Base-by-base conservation (phyloP, 75 land plant genomes). In the Pinus albicaulis region DNA sequence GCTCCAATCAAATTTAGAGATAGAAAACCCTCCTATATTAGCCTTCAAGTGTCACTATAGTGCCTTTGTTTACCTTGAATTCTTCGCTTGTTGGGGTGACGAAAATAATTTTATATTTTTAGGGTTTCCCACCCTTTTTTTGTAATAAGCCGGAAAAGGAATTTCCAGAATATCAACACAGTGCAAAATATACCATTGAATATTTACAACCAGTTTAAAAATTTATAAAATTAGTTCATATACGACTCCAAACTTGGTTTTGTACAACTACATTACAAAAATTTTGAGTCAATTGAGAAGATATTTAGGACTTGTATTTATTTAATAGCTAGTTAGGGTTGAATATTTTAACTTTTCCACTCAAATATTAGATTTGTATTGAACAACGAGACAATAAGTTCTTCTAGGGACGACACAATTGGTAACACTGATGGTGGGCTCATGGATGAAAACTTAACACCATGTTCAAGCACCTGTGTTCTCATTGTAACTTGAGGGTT, bases 81-180 rank as follows among this genome's bases (percentile, higher is more conserved):
- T 82, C 87, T 69, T 85, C 85, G 14, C 87, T 85, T 53, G 71
- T 70, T 70, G 85, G 85, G 3, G 87, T 70, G 34, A 85, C 36
- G 23, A 77, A 85, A 8, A 73, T 56, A 71, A 85, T 78, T 70
- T 85, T 81, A 71, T 60, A 66, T 56, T 75, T 60, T 59, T 66
- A 74, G 17, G 86, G 85, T 59, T 78, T 83, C 24, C 86, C 86
- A 19, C 70, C 76, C 69, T 74, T 74, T 81, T 28, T 56, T 66
- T 55, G 74, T 77, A 75, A 75, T 24, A 31, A 79, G 41, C 81
- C 82, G 71, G 44, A 19, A 34, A 66, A 65, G 19, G 0, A 66
- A 5, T 31, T 26, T 4, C 15, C 65, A 62, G 1, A 62, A 12
- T 14, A 62, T 62, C 15, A 62, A 34, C 28, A 62, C 31, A 63